phyloP scores from a whole-genome alignment of 176 grass and related monocot genomes.

The Musa troglodytarum region DNA sequence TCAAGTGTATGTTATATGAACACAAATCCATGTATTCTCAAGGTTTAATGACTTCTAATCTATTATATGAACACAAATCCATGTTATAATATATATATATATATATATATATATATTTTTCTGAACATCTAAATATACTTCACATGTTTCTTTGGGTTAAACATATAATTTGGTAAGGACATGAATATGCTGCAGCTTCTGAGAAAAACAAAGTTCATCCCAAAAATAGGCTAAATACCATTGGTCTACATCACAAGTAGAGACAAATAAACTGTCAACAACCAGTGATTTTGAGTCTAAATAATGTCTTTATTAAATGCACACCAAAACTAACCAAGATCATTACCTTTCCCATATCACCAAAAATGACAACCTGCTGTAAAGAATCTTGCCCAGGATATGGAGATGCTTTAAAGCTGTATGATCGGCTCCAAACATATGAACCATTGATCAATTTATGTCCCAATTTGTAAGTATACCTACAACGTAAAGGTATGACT shows the following conservation, averaged over 20 bases:
- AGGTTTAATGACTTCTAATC: too few relatives aligned
- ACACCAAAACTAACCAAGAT: background rate
- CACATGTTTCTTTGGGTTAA: background rate
- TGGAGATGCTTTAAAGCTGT: conserved; percentile 68
- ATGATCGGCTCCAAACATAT: conserved; percentile 48
- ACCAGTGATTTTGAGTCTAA: background rate
- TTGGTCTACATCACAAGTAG: background rate
- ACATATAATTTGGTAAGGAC: background rate
- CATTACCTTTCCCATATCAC: conserved; percentile 79
- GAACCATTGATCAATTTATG: conserved; percentile 53
- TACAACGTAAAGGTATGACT: conserved; percentile 3
- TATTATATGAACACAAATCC: too few relatives aligned
- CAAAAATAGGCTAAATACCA: too few relatives aligned
- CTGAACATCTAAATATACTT: background rate
- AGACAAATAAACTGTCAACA: background rate
- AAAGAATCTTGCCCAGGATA: conserved; percentile 82
- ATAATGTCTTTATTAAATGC: background rate
- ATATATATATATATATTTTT: too few relatives aligned
- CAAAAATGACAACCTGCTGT: conserved; percentile 71
- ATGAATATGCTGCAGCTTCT: background rate
- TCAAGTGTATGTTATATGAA: too few relatives aligned
- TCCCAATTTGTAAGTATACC: conserved; percentile 69
- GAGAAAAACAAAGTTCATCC: background rate
- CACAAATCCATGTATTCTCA: too few relatives aligned
- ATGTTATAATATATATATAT: too few relatives aligned